phyloP scores from a whole-genome alignment of 2,329 filamentous ascomycete species.

The Venturia oleaginea region DNA sequence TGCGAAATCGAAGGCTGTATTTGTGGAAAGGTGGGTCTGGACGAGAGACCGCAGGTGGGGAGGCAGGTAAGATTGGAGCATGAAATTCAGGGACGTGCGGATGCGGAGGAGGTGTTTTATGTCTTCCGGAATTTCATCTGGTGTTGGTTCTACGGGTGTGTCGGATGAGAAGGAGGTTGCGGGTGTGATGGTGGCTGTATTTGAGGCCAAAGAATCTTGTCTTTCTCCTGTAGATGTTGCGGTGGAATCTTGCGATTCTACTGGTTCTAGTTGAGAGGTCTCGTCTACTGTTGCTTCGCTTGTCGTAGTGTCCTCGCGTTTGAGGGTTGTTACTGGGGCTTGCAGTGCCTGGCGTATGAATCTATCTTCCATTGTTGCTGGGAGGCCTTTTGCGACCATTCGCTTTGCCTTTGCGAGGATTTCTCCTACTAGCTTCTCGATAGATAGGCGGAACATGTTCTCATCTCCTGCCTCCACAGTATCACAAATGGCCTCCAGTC shows the following conservation, averaged over 20 bases:
- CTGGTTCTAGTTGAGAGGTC: conserved; percentile 18
- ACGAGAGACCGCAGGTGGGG: conserved; percentile 17
- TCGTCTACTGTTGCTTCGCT: conserved; percentile 15
- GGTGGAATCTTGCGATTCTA: conserved; percentile 18
- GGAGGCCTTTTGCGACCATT: conserved; percentile 57
- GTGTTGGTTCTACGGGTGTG: conserved; percentile 17
- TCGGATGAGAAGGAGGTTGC: conserved; percentile 4
- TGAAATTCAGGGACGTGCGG: conserved; percentile 54
- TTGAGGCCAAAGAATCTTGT: conserved; percentile 26
- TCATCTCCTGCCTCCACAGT: conserved; percentile 76
- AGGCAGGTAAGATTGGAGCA: conserved; percentile 53
- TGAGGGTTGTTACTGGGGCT: conserved; percentile 62
- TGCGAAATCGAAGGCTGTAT: conserved; percentile 49
- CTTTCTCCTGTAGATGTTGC: not conserved
- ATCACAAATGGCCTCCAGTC: conserved; percentile 68
- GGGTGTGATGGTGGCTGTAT: conserved; percentile 16
- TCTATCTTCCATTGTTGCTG: conserved; percentile 73
- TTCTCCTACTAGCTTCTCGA: conserved; percentile 57
- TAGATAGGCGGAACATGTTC: conserved; percentile 59
- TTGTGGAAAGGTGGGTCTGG: conserved; percentile 3
- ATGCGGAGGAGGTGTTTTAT: conserved; percentile 54
- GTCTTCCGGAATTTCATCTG: conserved; percentile 23
- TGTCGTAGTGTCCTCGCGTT: conserved; percentile 43
- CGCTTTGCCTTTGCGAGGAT: conserved; percentile 62
- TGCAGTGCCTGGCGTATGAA: conserved; percentile 72